Conservation (phyloP, 2,329 filamentous ascomycete genomes). For the Pyricularia pennisetigena region DNA sequence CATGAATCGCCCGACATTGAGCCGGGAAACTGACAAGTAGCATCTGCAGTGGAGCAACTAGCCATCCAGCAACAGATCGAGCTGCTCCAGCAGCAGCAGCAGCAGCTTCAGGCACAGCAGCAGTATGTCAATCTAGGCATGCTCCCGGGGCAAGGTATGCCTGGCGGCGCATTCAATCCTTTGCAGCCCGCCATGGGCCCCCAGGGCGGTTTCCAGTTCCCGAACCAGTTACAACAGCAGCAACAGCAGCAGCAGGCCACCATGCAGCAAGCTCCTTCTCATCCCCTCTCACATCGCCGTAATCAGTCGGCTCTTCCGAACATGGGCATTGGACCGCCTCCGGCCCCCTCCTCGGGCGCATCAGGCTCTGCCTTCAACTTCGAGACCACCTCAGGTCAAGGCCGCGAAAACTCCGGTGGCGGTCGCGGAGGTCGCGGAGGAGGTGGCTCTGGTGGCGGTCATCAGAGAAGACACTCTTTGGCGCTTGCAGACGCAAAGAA, state of each 20-base stretch:
- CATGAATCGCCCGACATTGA: not conserved
- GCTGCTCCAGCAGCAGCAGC: constrained; percentile 92
- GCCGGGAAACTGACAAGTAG: not conserved
- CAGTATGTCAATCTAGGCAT: constrained; percentile 98
- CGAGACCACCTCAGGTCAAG: constrained; percentile 48
- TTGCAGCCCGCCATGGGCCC: constrained; percentile 71
- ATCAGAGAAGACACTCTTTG: constrained; percentile 89
- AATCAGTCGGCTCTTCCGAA: constrained; percentile 96
- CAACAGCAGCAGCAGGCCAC: constrained; percentile 63
- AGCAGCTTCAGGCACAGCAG: constrained; percentile 93
- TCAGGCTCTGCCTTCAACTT: constrained; percentile 74
- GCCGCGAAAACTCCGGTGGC: constrained; percentile 61
- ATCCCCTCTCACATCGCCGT: constrained; percentile 82
- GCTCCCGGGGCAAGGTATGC: constrained; percentile 71
- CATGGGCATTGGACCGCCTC: constrained; percentile 79
- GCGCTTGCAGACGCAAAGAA: constrained; percentile 95
- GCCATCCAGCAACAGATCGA: constrained; percentile 98
- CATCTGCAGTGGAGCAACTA: constrained; percentile 76
- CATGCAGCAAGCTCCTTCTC: constrained; percentile 68
- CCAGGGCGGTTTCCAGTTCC: constrained; percentile 83
- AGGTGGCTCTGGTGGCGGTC: constrained; percentile 58
- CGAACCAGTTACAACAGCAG: constrained; percentile 64
- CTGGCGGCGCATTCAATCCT: constrained; percentile 63
- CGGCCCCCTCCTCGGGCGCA: constrained; percentile 84
- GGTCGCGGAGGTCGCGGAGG: constrained; percentile 38